A percentile compares a stretch with the other conserved stretches of the same genome.
Evolutionary conservation across 75 land plant species (phyloP).

Genomic region (Selaginella moellendorffii): DNA sequence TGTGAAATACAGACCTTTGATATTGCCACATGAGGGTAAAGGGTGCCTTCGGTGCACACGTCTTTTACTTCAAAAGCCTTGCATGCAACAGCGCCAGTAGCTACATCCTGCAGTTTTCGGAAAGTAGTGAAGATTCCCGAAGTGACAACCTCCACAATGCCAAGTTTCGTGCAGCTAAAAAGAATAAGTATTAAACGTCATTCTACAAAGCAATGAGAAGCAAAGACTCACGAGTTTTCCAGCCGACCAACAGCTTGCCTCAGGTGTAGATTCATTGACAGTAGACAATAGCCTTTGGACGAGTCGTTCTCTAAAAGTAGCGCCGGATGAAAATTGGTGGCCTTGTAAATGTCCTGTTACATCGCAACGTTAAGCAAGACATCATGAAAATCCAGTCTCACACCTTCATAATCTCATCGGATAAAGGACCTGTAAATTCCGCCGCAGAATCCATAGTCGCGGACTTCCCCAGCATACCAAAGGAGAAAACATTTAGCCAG

Average conservation of each 20-base stretch:
- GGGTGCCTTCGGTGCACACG: neutral
- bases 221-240: constrained; percentile 33
- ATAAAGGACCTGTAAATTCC: constrained; percentile 67
- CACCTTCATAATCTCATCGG: constrained; percentile 91
- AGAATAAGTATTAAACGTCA: no score
- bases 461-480: constrained; percentile 90
- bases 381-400: neutral
- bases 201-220: no score
- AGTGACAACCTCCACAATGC: neutral
- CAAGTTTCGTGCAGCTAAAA: neutral
- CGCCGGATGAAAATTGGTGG: constrained; percentile 56
- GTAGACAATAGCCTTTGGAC: constrained; percentile 20
- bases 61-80: neutral
- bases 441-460: constrained; percentile 47
- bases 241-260: constrained; percentile 30
- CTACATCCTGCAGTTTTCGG: neutral
- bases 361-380: neutral
- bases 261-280: constrained; percentile 33
- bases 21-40: neutral
- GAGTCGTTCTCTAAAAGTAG: constrained; percentile 18
- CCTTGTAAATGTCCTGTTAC: constrained; percentile 73
- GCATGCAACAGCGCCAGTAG: neutral
- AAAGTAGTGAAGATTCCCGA: neutral
- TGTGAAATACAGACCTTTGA: neutral
- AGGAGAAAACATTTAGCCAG: constrained; percentile 70